phyloP scores from a whole-genome alignment of 1,284 basidiomycete species.

The Boletus albobrunnescens region DNA sequence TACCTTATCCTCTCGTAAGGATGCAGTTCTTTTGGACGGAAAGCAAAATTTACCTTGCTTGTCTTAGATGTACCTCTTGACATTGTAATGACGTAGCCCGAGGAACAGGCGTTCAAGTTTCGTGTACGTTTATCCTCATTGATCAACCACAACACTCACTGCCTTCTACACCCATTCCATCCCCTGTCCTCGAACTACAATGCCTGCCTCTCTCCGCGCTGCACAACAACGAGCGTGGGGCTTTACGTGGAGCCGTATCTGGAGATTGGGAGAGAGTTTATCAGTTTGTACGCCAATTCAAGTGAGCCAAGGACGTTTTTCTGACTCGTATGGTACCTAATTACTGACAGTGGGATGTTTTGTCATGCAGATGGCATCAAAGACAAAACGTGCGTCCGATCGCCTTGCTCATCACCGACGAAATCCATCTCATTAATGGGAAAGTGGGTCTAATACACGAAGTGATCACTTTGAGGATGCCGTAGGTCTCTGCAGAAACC shows the following conservation, averaged over 20 bases:
- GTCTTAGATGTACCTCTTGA: too few relatives aligned
- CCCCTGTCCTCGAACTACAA: slow-evolving; percentile 94
- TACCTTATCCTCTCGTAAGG: too few relatives aligned
- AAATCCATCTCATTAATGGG: slow-evolving; percentile 90
- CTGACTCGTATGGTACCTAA: slow-evolving; percentile 10
- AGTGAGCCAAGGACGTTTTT: slow-evolving; percentile 34
- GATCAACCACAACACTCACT: too few relatives aligned
- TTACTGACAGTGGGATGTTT: slow-evolving; percentile 80
- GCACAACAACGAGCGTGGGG: slow-evolving; percentile 88
- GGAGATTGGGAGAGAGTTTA: slow-evolving; percentile 93
- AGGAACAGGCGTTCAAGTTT: too few relatives aligned
- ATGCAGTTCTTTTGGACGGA: too few relatives aligned
- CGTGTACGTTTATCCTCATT: too few relatives aligned
- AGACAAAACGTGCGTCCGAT: slow-evolving; percentile 95
- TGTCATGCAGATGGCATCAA: slow-evolving; percentile 95
- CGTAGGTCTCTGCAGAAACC: slow-evolving; percentile 95
- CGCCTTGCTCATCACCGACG: slow-evolving; percentile 91
- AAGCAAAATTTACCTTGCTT: too few relatives aligned
- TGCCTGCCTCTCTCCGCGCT: slow-evolving; percentile 85
- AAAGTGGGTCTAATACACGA: slow-evolving; percentile 96
- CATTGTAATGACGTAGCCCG: too few relatives aligned
- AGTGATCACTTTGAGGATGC: slow-evolving; percentile 89
- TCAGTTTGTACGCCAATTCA: slow-evolving; percentile 84
- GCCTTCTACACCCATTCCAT: too few relatives aligned
- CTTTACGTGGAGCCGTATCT: slow-evolving; percentile 95